A percentile compares a stretch with the other conserved stretches of the same genome.
Conservation (phyloP, 768 basidiomycete genomes). For the Lentinula raphanica region DNA sequence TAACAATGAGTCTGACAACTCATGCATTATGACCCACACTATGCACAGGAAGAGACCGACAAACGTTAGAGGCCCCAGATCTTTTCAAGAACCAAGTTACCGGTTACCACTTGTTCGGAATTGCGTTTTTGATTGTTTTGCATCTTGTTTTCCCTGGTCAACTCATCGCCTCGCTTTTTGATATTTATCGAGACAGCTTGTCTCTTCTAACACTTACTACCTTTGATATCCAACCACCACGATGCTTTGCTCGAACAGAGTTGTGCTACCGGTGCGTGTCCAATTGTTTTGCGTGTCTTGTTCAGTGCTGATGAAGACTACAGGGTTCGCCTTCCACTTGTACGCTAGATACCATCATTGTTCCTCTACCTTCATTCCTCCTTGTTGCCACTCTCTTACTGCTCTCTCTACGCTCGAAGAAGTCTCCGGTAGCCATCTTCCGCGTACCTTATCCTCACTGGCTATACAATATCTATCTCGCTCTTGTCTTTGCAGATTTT, state of each 20-base stretch:
- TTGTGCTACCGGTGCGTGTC: background rate
- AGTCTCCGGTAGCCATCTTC: background rate
- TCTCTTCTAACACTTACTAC: too few species aligned
- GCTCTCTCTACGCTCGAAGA: slow-evolving; percentile 3
- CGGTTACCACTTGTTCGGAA: too few species aligned
- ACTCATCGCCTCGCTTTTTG: too few species aligned
- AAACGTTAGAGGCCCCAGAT: too few species aligned
- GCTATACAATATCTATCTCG: slow-evolving; percentile 20
- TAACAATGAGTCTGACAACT: too few species aligned
- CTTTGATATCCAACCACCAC: background rate
- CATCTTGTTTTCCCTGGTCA: too few species aligned
- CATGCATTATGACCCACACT: too few species aligned
- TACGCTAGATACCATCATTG: slow-evolving; percentile 21
- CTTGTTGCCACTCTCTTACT: slow-evolving; percentile 13
- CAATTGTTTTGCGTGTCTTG: background rate
- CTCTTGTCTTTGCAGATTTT: slow-evolving; percentile 18
- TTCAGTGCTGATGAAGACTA: background rate
- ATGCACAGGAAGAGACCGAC: too few species aligned
- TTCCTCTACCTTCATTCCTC: slow-evolving; percentile 24
- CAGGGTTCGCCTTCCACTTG: slow-evolving; percentile 28
- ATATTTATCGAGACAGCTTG: too few species aligned
- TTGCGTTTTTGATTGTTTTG: too few species aligned
- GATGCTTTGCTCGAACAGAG: background rate
- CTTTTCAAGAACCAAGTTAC: too few species aligned
- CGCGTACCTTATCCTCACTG: slow-evolving; percentile 11